Evolutionary conservation across 306 rosid genomes (phyloP), one percentile per base, ranked within the genome.

Genomic region (Cucurbita moschata): DNA sequence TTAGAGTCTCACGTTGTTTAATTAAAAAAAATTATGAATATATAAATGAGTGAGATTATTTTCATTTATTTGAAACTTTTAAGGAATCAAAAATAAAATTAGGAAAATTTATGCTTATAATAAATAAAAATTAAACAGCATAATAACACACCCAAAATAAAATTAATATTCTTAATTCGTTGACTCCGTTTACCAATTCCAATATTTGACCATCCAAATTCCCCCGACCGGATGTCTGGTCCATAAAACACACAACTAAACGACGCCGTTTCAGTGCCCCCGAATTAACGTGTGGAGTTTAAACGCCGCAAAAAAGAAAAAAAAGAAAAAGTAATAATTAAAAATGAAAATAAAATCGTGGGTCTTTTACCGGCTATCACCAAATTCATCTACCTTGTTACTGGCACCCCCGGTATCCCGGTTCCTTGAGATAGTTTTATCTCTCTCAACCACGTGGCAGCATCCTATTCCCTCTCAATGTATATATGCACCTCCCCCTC

Each of bases 361-460:
- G 30, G n/a, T 42, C n/a, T 19, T 9, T 30, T 59, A 74, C 75
- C 30, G 35, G 35, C 35, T 16, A 73, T 16, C 49, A 23, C 78
- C 39, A 73, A 23, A 74, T 75, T 37, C 52, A 38, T 21, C 75
- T 81, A 30, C 86, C 79, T 13, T 11, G 37, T 75, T 60, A 85
- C 89, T 78, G 89, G 86, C 18, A 18, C 35, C 12, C 68, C 86
- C 81, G 73, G 84, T 85, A 80, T 55, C 62, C 80, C 80, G 63
- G 55, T 23, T 18, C 42, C 10, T 72, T 40, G 1, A 4, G 30
- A 11, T 13, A 0, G 46, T 40, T 13, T 9, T 58, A n/a, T 35
- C 40, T 42, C 49, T 68, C 61, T 38, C 16, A 23, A 11, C 81
- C 82, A 88, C 91, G 88, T 83, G 89, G 81, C 76, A n/a, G 5